phyloP scores from a whole-genome alignment of 495 filamentous ascomycete species.

The Penicillium diatomitis region DNA sequence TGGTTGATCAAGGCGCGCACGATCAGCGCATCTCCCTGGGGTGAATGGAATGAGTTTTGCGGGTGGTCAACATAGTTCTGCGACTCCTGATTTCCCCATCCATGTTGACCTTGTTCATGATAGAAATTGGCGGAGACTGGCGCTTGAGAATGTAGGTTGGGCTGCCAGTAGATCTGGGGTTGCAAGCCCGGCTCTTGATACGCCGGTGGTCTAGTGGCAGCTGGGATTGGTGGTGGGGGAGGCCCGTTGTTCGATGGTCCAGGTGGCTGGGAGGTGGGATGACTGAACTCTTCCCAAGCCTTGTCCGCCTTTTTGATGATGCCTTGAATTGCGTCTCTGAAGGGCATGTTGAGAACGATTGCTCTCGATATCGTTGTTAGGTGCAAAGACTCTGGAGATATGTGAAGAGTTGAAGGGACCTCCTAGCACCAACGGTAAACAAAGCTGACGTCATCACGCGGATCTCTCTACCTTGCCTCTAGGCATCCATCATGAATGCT shows the following conservation, averaged over 20 bases:
- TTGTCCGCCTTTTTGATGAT: conserved; percentile 20
- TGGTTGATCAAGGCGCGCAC: conserved; percentile 21
- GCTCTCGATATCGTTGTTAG: conserved; percentile 9
- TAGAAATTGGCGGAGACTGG: conserved; percentile 17
- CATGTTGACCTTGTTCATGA: conserved; percentile 20
- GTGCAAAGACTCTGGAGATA: conserved; percentile 3
- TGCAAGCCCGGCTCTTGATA: conserved; percentile 16
- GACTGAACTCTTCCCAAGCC: conserved; percentile 14
- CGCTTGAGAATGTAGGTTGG: conserved; percentile 17
- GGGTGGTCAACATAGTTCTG: conserved; percentile 21
- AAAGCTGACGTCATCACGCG: conserved; percentile 18
- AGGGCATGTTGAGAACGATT: conserved; percentile 17
- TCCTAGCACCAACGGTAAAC: conserved; percentile 1
- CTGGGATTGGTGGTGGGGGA: conserved; percentile 20
- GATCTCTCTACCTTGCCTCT: not conserved
- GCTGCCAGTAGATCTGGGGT: conserved; percentile 22
- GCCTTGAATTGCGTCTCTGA: conserved; percentile 20
- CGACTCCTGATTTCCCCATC: conserved; percentile 22
- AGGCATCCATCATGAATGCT: not conserved
- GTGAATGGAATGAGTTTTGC: conserved; percentile 23
- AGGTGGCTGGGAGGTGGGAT: conserved; percentile 4
- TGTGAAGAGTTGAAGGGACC: not conserved
- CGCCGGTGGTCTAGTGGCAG: conserved; percentile 16
- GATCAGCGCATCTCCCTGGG: conserved; percentile 19
- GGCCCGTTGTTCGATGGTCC: conserved; percentile 11